A percentile compares a stretch with the other conserved stretches of the same genome.
phyloP scores from a whole-genome alignment of 1,139 yeast species.

The Pneumocystis murina region DNA sequence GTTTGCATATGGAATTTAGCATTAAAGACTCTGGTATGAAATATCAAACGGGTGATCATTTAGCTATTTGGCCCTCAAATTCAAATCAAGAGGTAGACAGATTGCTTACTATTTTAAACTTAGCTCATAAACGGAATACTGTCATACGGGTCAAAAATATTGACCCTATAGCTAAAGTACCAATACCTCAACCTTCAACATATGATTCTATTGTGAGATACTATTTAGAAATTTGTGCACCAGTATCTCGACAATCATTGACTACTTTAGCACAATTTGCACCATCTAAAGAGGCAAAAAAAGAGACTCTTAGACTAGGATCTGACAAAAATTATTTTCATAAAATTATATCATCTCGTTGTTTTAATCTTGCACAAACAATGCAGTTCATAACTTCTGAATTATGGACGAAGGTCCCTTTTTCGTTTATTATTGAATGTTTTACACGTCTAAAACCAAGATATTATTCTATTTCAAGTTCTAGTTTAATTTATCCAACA shows the following conservation, averaged over 20 bases:
- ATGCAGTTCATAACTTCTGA: constrained; percentile 49
- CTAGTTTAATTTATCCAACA: constrained; percentile 63
- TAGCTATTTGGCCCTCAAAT: constrained; percentile 90
- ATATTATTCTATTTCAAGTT: constrained; percentile 90
- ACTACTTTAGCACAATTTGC: constrained; percentile 71
- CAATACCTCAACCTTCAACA: constrained; percentile 85
- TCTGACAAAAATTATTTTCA: constrained; percentile 58
- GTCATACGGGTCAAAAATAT: constrained; percentile 54
- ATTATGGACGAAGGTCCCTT: constrained; percentile 62
- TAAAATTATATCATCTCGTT: constrained; percentile 41
- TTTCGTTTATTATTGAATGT: constrained; percentile 68
- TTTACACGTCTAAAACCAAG: constrained; percentile 80
- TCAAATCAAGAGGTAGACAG: constrained; percentile 55
- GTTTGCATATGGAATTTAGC: constrained; percentile 86
- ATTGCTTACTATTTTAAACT: constrained; percentile 50
- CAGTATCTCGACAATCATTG: constrained; percentile 79
- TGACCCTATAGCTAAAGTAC: constrained; percentile 61
- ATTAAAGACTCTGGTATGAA: constrained; percentile 57
- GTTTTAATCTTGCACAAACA: constrained; percentile 64
- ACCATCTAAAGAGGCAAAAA: constrained; percentile 48
- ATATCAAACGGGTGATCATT: constrained; percentile 89
- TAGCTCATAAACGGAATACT: constrained; percentile 36
- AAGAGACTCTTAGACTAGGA: constrained; percentile 40
- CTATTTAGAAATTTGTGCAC: constrained; percentile 82
- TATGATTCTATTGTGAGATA: constrained; percentile 75